Evolutionary conservation across 2,329 filamentous ascomycete genomes (phyloP), one percentile per base, ranked within the genome.

Genomic region (Cladosporium cucumerinum): DNA sequence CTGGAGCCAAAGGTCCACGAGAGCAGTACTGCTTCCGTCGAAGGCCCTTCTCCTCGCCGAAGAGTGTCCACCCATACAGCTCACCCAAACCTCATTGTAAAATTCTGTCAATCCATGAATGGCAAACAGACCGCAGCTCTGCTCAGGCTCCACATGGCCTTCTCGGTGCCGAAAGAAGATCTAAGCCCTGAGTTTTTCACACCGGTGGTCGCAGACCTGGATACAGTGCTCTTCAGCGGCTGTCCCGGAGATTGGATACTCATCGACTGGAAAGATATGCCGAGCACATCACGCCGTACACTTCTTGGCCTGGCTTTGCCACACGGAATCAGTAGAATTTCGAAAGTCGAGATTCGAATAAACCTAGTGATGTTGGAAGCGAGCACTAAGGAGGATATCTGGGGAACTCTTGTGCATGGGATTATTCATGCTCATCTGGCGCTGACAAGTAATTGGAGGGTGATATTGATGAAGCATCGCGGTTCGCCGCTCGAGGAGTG

Each of bases 351-450:
- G 8, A 60, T 60, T n/a, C 39, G 26, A 0, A 6, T 60, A 26
- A 51, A 49, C 5, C 49, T 1, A n/a, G 26, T 18, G 10, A 60
- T 60, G 43, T 32, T 60, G 5, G 12, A n/a, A 10, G 18, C 4
- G 18, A 26, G 14, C 5, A 10, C 18, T 4, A 60, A 49, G 10
- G 57, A 60, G 14, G 28, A 51, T 26, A 49, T 49, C 6, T 60
- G 57, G 57, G 57, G 43, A 1, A 68, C 68, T n/a, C 63, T 69
- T 63, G 64, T 67, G 34, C 68, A 69, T 63, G 67, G 67, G 57
- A 65, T 69, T 67, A 52, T 69, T 10, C 67, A 68, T 59, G 67
- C 66, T 5, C 68, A 66, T 43, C 59, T 66, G 51, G 63, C 65
- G 59, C 30, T 69, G 62, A 57, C 61, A 39, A 34, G 39, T 6